phyloP scores from a whole-genome alignment of 73 alveolate species.

The Breviolum minutum region DNA sequence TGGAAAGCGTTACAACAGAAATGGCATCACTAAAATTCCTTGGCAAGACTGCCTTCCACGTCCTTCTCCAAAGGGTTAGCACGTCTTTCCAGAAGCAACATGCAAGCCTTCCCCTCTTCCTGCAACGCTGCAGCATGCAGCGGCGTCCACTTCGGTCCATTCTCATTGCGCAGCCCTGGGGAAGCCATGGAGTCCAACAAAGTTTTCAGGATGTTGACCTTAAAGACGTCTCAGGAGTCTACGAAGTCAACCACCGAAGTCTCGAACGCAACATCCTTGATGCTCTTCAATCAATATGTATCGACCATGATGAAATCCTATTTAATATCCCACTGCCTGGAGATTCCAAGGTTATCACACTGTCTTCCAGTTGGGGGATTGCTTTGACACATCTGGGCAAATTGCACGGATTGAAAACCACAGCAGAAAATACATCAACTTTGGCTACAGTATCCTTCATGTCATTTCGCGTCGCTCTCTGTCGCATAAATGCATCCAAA shows the following conservation, averaged over 20 bases:
- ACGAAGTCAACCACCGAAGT: no score
- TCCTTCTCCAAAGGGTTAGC: conserved; percentile 61
- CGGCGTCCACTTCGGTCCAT: conserved; percentile 63
- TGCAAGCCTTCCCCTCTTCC: conserved; percentile 82
- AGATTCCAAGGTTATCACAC: no score
- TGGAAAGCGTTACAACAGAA: no score
- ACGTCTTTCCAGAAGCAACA: conserved; percentile 36
- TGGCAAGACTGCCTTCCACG: neutral
- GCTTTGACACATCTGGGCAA: no score
- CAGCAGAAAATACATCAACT: no score
- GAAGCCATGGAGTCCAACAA: conserved; percentile 80
- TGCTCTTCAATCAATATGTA: neutral
- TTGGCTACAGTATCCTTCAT: no score
- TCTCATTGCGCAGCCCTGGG: conserved; percentile 51
- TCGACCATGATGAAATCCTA: neutral
- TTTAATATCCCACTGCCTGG: no score
- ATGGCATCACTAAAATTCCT: no score
- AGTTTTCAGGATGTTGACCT: conserved; percentile 51
- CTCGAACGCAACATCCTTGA: no score
- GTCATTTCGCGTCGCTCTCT: neutral
- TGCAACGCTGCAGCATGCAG: conserved; percentile 49
- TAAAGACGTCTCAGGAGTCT: neutral
- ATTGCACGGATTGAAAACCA: no score
- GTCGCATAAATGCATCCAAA: neutral
- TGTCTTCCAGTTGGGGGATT: no score